Percentiles rank a stretch among this genome's conserved stretches.
Evolutionary conservation across 352 stramenopile genomes (phyloP).

Genomic region (Phytophthora litchii): DNA sequence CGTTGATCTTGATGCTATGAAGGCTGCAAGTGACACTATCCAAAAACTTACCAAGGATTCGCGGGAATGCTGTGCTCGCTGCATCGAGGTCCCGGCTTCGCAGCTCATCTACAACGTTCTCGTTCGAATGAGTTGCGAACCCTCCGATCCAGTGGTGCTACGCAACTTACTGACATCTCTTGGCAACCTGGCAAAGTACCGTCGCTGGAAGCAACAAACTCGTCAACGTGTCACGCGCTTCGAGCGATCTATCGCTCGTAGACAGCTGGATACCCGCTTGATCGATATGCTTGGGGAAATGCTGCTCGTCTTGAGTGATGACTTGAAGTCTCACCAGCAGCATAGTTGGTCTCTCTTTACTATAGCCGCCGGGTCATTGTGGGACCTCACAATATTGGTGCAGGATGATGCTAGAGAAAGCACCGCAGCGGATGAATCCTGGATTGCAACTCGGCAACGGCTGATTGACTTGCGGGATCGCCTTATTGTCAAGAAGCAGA

Average conservation of each 20-base stretch:
- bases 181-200: constrained; percentile 1
- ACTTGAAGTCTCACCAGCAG: not conserved
- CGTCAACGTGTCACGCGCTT: not conserved
- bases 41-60: not conserved
- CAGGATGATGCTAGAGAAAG: not conserved
- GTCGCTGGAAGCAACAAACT: constrained; percentile 2
- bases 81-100: constrained; percentile 2
- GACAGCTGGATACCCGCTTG: not conserved
- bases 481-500: not conserved
- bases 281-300: constrained; percentile 6
- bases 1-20: not conserved
- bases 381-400: constrained; percentile 1
- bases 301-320: constrained; percentile 1
- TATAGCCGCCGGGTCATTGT: not conserved
- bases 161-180: constrained; percentile 1
- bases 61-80: constrained; percentile 2
- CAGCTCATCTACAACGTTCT: constrained; percentile 2
- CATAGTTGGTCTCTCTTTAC: constrained; percentile 5
- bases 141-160: not conserved
- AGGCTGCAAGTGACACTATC: not conserved
- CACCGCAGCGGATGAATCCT: not conserved
- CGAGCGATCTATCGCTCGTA: not conserved
- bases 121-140: constrained; percentile 1
- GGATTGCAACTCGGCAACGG: constrained; percentile 2
- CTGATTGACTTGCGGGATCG: not conserved